phyloP scores from a whole-genome alignment of 1,139 yeast genomes.

The Keqinozyma sinolaborantium region DNA sequence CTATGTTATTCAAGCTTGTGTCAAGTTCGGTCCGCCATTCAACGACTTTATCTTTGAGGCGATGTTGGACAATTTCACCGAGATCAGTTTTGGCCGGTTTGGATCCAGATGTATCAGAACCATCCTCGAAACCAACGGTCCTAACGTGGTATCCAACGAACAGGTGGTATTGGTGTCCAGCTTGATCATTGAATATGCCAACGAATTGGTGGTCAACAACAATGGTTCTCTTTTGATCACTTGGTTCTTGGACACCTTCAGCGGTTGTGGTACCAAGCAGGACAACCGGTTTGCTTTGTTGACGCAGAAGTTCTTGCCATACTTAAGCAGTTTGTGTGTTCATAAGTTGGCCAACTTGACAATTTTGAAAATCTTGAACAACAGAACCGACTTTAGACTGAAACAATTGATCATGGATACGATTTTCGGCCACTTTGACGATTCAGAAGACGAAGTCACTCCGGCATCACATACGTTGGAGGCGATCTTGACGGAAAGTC shows the following conservation, averaged over 20 bases:
- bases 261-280: constrained; percentile 47
- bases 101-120: constrained; percentile 96
- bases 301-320: constrained; percentile 54
- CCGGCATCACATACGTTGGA: constrained; percentile 31
- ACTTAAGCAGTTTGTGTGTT: constrained; percentile 64
- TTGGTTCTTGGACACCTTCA: constrained; percentile 91
- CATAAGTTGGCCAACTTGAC: constrained; percentile 88
- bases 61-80: constrained; percentile 73
- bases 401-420: constrained; percentile 60
- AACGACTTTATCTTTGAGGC: constrained; percentile 88
- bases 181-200: constrained; percentile 69
- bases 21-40: constrained; percentile 84
- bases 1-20: constrained; percentile 91
- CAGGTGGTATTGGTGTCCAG: constrained; percentile 78
- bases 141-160: constrained; percentile 49
- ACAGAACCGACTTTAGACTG: constrained; percentile 60
- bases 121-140: constrained; percentile 70
- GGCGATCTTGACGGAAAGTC: constrained; percentile 51
- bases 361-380: constrained; percentile 72
- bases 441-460: constrained; percentile 17
- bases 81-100: constrained; percentile 82
- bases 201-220: constrained; percentile 75
- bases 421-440: constrained; percentile 54
- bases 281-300: constrained; percentile 33
- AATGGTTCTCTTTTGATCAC: constrained; percentile 89